phyloP scores from a whole-genome alignment of 2,329 filamentous ascomycete species.

The Stenocarpella maydis region DNA sequence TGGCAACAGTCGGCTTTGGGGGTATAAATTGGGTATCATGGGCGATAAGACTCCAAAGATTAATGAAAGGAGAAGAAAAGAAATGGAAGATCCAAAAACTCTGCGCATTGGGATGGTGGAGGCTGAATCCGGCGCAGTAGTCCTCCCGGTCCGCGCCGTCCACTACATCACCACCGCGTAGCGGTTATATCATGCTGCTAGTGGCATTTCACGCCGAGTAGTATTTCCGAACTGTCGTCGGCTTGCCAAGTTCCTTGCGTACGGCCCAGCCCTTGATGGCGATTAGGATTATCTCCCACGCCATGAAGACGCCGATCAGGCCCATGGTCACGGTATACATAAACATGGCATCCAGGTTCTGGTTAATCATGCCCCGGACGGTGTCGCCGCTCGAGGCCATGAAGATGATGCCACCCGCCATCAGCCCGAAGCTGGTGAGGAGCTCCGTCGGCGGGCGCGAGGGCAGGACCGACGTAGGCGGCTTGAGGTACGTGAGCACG shows the following conservation, averaged over 20 bases:
- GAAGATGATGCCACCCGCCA: constrained; percentile 88
- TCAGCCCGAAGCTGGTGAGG: constrained; percentile 85
- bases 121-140: background rate
- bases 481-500: constrained; percentile 78
- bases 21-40: constrained; percentile 36
- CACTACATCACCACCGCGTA: background rate
- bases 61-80: background rate
- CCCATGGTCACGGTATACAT: constrained; percentile 90
- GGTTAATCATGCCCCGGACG: constrained; percentile 77
- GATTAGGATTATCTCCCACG: constrained; percentile 80
- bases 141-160: background rate
- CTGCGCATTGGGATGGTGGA: background rate
- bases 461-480: constrained; percentile 81
- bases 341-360: constrained; percentile 89
- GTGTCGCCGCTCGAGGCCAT: constrained; percentile 85
- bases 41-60: constrained; percentile 20
- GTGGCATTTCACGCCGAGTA: constrained; percentile 23
- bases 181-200: background rate
- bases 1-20: constrained; percentile 17
- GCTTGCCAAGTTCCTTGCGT: constrained; percentile 51
- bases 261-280: constrained; percentile 89
- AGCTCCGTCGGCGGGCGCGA: constrained; percentile 90
- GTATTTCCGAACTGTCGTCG: background rate
- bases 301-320: constrained; percentile 82
- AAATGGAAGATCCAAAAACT: background rate